Conservation (phyloP, 2,329 filamentous ascomycete genomes). For the Emmonsiellopsis sp. region DNA sequence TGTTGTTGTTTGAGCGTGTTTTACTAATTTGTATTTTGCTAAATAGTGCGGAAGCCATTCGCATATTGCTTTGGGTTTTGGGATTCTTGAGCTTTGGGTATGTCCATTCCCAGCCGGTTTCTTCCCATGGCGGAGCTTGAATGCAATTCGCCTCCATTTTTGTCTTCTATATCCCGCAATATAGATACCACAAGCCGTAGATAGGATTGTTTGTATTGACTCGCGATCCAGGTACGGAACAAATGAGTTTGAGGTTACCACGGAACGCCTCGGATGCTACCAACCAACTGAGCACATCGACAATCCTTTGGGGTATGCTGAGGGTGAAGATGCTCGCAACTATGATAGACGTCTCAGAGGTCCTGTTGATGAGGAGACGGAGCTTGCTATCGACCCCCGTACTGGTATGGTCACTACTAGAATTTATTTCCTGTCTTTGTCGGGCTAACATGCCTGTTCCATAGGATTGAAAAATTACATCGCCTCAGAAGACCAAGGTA, state of each 20-base stretch:
- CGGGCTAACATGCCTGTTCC: background rate
- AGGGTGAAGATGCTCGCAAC: constrained; percentile 73
- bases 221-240: constrained; percentile 44
- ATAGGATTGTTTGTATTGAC: background rate
- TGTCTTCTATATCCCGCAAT: background rate
- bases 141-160: background rate
- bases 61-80: constrained; percentile 77
- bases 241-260: constrained; percentile 75
- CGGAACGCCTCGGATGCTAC: constrained; percentile 70
- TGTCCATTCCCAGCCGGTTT: background rate
- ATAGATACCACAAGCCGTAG: too few relatives aligned
- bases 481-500: constrained; percentile 67
- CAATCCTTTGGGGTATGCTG: constrained; percentile 72
- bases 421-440: background rate
- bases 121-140: too few relatives aligned
- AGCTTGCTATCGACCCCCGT: constrained; percentile 66
- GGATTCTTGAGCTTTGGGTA: constrained; percentile 85
- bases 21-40: too few relatives aligned
- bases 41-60: constrained; percentile 67
- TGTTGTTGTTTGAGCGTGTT: too few relatives aligned
- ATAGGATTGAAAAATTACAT: constrained; percentile 82
- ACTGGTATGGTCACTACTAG: constrained; percentile 42
- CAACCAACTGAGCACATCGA: constrained; percentile 77
- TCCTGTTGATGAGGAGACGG: constrained; percentile 66
- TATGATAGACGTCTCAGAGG: constrained; percentile 75